Evolutionary conservation across 2,329 filamentous ascomycete species (phyloP), one percentile per base, ranked within the genome.

Genomic region (Colletotrichum sp.): DNA sequence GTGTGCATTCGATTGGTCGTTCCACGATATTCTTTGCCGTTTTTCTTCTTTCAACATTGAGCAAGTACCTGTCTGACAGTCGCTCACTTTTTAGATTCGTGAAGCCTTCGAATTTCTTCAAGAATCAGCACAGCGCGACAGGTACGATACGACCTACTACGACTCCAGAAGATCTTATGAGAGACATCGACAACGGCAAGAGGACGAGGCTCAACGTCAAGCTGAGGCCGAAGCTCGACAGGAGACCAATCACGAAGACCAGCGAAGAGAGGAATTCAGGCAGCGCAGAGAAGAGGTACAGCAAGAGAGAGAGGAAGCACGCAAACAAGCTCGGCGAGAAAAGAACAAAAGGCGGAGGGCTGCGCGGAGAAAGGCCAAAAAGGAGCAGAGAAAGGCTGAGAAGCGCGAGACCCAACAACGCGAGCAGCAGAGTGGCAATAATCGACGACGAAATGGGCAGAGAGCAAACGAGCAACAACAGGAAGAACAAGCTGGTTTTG

Each of bases 101-200:
- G 24, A 10, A 28, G 55, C 24, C 6, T 59, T 6, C 2, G 55
- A 59, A 0, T 28, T 59, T 4, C 55, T 59, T 18, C 0, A 18
- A 4, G 55, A 28, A 0, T 0, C 22, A 26, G 55, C 55, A 28
- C 2, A 59, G 4, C 55, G 55, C 22, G 0, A 0, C 12, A 5
- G 12, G 4, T 59, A 59, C 55, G 24, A 59, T 5, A 0, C 1
- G 8, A 28, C 4, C 4, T 59, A 59, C 24, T 0, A 1, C 3
- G 6, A n/a, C 44, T 48, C n/a, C 0, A 48, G 2, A 1, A 59
- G 55, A 28, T 24, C 55, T 3, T 18, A 24, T 1, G 24, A 59
- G 1, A 26, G 8, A 28, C 55, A 59, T 10, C 24, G 9, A 0
- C 13, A 16, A 28, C 12, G 26, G 55, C 15, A 28, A 16, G 15